These are phyloP conservation scores for Zygnema cylindricum DNA, from an alignment of 139 green algal genomes.

Conservation along the genomic window DNA sequence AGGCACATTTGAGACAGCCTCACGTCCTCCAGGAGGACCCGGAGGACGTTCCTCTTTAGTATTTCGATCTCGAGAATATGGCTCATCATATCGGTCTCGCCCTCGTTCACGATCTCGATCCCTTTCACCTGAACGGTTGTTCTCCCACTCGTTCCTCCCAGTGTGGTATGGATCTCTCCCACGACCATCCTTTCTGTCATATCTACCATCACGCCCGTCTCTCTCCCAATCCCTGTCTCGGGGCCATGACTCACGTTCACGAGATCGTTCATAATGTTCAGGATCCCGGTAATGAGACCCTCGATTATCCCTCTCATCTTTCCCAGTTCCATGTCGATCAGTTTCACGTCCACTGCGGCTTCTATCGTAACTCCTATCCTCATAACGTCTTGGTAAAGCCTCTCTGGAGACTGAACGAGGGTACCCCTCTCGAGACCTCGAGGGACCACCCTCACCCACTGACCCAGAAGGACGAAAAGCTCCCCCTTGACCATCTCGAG, in stretches of 20 bases:
- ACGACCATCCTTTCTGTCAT: background rate
- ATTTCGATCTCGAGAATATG: background rate
- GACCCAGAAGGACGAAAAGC: background rate
- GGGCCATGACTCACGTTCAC: background rate
- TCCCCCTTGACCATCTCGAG: background rate
- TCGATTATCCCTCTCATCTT: background rate
- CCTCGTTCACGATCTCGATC: background rate
- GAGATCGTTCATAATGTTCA: background rate
- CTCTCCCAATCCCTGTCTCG: background rate
- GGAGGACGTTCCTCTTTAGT: background rate
- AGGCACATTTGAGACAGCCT: background rate
- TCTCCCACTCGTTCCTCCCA: background rate
- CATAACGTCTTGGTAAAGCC: background rate
- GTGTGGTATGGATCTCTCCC: background rate
- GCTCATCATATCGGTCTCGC: background rate
- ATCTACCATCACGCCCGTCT: background rate
- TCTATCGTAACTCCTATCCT: background rate
- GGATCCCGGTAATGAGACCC: background rate
- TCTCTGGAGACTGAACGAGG: background rate
- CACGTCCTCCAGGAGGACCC: background rate
- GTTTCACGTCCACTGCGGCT: background rate
- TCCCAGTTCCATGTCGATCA: background rate
- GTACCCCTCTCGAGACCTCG: background rate
- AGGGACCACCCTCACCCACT: background rate
- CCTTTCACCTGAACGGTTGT: background rate